Evolutionary conservation across 2,329 filamentous ascomycete species (phyloP), one percentile per base, ranked within the genome.

Genomic region (Aaosphaeria pasadenensis): DNA sequence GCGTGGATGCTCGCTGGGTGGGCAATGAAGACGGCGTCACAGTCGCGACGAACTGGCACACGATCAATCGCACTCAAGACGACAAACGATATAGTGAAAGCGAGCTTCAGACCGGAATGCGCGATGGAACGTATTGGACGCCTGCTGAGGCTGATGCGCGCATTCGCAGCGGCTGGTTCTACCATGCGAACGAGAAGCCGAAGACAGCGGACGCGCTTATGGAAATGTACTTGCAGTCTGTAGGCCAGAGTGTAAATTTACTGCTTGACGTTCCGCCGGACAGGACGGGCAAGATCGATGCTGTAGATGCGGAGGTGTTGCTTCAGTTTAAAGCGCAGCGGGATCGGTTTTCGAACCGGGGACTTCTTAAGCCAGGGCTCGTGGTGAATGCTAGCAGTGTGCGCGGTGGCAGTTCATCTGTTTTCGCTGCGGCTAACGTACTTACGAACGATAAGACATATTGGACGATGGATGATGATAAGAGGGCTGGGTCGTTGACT

Each of bases 1-100:
- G 51, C 28, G 51, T 54, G 11, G 54, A 56, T 46, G 54, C 51
- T 24, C 45, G 54, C 28, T 56, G 51, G 51, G 51, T 52, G 5
- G 54, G 54, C 29, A 56, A 56, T 30, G 51, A 56, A 30, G 49
- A 54, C 40, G 52, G 54, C 11, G 44, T 48, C 3, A 49, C 54
- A 28, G 47, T 46, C 5, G 17, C 31, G 3, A 56, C 54, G n/a
- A 56, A 51, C 30, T 56, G 54, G 54, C 54, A 56, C 31, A 52
- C 51, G 11, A 54, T 56, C 39, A 44, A 35, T 28, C 43, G 51
- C 31, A 56, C 54, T 3, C 54, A 54, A 38, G 54, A 56, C 30
- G 31, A 54, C 5, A 42, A 43, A 1, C 45, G 30, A 4, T 54
- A 54, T 35, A 44, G 13, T 24, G 52, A 43, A 6, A 44, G 40